These are phyloP conservation scores for Ligustrum vulgare DNA, from an alignment of 257 asterid species.

Conservation along the genomic window DNA sequence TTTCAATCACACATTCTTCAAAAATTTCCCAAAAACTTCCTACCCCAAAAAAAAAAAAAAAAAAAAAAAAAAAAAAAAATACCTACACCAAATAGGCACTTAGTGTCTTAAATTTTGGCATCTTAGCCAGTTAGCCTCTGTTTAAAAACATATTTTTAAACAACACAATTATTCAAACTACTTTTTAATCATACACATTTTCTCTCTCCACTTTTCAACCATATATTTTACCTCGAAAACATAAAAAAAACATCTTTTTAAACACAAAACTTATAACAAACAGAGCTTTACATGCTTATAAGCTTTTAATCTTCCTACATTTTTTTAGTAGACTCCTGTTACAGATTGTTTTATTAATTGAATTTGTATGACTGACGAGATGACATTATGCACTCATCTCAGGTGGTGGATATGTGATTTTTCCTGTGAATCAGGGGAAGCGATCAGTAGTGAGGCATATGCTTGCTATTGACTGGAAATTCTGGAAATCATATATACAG, in stretches of 20 bases:
- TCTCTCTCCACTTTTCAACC: too few relatives aligned
- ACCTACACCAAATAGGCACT: neutral
- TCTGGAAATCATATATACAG: constrained; percentile 73
- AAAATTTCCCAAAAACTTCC: too few relatives aligned
- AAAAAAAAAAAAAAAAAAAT: too few relatives aligned
- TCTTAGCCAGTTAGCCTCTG: neutral
- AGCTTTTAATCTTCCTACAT: constrained; percentile 20
- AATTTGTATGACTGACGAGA: constrained; percentile 23
- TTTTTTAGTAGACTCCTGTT: neutral
- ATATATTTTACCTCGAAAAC: too few relatives aligned
- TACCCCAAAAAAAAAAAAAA: too few relatives aligned
- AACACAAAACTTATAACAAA: too few relatives aligned
- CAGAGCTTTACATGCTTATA: neutral
- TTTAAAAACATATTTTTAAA: too few relatives aligned
- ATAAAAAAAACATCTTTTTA: too few relatives aligned
- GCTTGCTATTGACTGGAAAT: constrained; percentile 97
- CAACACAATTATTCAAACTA: too few relatives aligned
- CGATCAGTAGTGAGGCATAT: constrained; percentile 83
- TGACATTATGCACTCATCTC: constrained; percentile 30
- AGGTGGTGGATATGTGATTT: constrained; percentile 97
- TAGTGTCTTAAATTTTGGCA: neutral
- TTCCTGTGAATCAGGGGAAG: constrained; percentile 79
- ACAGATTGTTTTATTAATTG: constrained; percentile 16
- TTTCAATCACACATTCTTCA: too few relatives aligned
- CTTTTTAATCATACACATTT: too few relatives aligned